phyloP scores from a whole-genome alignment of 179 eudicot genomes.

The Beta lomatogona region DNA sequence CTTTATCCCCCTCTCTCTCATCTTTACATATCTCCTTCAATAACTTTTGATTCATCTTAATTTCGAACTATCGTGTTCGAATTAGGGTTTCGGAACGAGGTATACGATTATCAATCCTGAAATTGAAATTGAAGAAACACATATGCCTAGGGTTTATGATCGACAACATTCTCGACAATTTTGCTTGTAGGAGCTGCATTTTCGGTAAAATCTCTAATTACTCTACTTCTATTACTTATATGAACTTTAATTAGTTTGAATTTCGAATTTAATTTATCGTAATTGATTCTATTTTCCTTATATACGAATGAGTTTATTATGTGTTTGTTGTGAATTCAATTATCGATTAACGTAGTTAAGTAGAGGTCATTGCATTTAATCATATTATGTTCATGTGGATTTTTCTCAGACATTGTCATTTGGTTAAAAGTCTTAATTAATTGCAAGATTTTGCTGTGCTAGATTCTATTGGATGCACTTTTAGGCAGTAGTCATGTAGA shows the following conservation, averaged over 20 bases:
- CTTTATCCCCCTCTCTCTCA: neutral
- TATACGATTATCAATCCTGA: neutral
- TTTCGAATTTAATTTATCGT: neutral
- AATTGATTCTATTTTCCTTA: neutral
- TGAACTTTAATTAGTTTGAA: neutral
- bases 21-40: neutral
- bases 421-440: neutral
- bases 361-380: too few relatives aligned
- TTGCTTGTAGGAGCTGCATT: neutral
- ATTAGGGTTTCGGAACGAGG: neutral
- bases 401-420: too few relatives aligned
- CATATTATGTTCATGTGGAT: too few relatives aligned
- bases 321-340: neutral
- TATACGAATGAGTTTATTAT: too few relatives aligned
- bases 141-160: constrained; percentile 10
- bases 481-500: neutral
- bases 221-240: neutral
- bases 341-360: neutral
- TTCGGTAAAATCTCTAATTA: too few relatives aligned
- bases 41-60: neutral
- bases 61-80: neutral
- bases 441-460: neutral
- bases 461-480: neutral
- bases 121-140: neutral
- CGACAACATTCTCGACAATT: neutral